Percentiles rank a stretch among this genome's conserved stretches.
phyloP scores from a whole-genome alignment of 768 basidiomycete species.

The Termitomyces sp. region DNA sequence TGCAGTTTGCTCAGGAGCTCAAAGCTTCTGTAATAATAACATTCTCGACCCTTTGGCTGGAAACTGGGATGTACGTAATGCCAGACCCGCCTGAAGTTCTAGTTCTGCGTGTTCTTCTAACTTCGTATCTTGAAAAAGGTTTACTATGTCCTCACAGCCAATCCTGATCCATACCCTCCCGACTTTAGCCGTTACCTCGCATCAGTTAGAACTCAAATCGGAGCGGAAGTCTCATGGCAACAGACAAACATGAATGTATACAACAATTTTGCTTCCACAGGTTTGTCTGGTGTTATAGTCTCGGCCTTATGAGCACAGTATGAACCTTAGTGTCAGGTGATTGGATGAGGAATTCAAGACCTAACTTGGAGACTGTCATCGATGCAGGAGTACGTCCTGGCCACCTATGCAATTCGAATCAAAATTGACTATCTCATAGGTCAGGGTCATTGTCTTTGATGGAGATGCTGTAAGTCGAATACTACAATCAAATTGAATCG shows the following conservation, averaged over 20 bases:
- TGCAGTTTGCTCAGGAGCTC: slow-evolving; percentile 52
- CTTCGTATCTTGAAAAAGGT: slow-evolving; percentile 22
- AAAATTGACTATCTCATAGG: slow-evolving; percentile 17
- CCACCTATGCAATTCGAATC: background rate
- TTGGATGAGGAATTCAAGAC: slow-evolving; percentile 53
- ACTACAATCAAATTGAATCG: background rate
- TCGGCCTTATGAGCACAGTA: background rate
- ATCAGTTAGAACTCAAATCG: slow-evolving; percentile 34
- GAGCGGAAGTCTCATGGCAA: slow-evolving; percentile 43
- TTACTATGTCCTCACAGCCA: slow-evolving; percentile 45
- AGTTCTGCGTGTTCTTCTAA: background rate
- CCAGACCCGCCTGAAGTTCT: background rate
- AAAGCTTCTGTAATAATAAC: slow-evolving; percentile 54
- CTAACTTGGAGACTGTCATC: slow-evolving; percentile 53
- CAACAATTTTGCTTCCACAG: slow-evolving; percentile 46
- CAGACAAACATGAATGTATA: slow-evolving; percentile 41
- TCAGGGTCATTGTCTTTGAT: slow-evolving; percentile 49
- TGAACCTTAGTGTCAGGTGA: slow-evolving; percentile 34
- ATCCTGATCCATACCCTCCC: slow-evolving; percentile 52
- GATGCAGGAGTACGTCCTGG: slow-evolving; percentile 46
- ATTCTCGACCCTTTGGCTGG: slow-evolving; percentile 54
- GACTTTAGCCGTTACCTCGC: slow-evolving; percentile 30
- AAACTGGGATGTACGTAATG: slow-evolving; percentile 42
- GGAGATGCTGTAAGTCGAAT: slow-evolving; percentile 48
- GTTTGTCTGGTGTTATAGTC: slow-evolving; percentile 20